Conservation (phyloP, 352 stramenopile species). For the Pythium grandisporangium region DNA sequence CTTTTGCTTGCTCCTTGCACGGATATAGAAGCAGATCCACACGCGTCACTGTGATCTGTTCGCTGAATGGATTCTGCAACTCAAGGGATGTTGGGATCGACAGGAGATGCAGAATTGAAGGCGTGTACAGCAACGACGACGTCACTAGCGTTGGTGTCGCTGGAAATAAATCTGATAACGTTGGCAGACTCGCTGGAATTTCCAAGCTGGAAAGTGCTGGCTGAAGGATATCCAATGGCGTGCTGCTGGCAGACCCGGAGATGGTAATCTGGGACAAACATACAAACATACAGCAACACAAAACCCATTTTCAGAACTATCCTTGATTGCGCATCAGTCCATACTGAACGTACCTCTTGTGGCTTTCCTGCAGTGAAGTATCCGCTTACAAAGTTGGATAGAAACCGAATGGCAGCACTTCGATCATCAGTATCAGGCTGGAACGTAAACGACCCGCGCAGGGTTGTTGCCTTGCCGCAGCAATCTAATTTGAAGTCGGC, state of each 20-base stretch:
- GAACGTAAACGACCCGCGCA: conserved; percentile 56
- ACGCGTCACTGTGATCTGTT: conserved; percentile 57
- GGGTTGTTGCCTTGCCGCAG: conserved; percentile 39
- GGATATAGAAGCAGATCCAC: conserved; percentile 71
- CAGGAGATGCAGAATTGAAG: conserved; percentile 60
- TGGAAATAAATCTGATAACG: conserved; percentile 56
- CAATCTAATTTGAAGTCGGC: conserved; percentile 58
- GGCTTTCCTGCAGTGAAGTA: conserved; percentile 62
- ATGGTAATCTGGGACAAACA: conserved; percentile 50
- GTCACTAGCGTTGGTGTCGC: conserved; percentile 60
- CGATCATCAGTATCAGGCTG: conserved; percentile 22
- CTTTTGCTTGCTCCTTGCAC: conserved; percentile 49
- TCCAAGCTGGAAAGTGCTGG: conserved; percentile 39
- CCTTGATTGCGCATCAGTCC: background rate
- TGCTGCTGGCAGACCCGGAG: conserved; percentile 39
- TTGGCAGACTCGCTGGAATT: conserved; percentile 53
- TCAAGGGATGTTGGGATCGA: conserved; percentile 62
- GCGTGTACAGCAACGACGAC: conserved; percentile 65
- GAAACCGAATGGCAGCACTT: conserved; percentile 30
- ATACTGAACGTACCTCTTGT: conserved; percentile 35
- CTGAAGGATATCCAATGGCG: conserved; percentile 46
- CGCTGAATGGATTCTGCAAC: conserved; percentile 74
- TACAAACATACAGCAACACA: no score
- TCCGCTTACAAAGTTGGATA: conserved; percentile 80
- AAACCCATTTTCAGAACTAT: background rate